phyloP scores from a whole-genome alignment of 441 rosid genomes.

The Brassica hybrid region DNA sequence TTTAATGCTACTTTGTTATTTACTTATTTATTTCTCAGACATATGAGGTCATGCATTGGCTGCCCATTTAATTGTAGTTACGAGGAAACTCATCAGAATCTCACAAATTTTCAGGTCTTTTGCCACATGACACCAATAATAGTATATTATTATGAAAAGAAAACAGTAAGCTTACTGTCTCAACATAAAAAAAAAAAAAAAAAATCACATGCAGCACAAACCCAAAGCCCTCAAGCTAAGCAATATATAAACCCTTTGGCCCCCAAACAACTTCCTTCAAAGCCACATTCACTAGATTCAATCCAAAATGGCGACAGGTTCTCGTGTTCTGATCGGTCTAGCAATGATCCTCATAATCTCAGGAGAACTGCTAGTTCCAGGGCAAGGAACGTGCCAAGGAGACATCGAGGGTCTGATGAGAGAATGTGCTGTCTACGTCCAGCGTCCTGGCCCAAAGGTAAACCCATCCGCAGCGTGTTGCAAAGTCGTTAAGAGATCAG shows the following conservation, averaged over 20 bases:
- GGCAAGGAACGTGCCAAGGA: conserved; percentile 42
- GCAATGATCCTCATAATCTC: conserved; percentile 35
- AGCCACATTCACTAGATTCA: neutral
- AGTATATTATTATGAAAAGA: neutral
- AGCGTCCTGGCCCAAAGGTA: conserved; percentile 41
- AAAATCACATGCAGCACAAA: neutral
- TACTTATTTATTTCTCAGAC: neutral
- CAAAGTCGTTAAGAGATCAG: conserved; percentile 35
- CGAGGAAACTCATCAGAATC: conserved; percentile 10
- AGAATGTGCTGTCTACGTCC: conserved; percentile 46
- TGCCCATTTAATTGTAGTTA: neutral
- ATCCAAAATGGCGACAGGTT: conserved; percentile 19
- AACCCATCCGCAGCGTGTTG: conserved; percentile 41
- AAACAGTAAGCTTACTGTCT: neutral
- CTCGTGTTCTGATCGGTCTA: conserved; percentile 21
- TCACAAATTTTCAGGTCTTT: neutral
- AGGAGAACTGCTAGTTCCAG: conserved; percentile 28
- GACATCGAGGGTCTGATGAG: conserved; percentile 43
- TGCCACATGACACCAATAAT: conserved; percentile 41
- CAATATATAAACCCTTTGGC: neutral
- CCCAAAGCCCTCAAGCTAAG: neutral
- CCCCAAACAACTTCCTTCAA: neutral
- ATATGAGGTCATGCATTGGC: neutral
- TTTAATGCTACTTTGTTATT: neutral
- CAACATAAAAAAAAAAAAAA: neutral